A percentile compares a stretch with the other conserved stretches of the same genome.
These are phyloP conservation scores for Sanghuangporus sanghuang DNA, from an alignment of 1,284 basidiomycete species.

Conservation along the genomic window DNA sequence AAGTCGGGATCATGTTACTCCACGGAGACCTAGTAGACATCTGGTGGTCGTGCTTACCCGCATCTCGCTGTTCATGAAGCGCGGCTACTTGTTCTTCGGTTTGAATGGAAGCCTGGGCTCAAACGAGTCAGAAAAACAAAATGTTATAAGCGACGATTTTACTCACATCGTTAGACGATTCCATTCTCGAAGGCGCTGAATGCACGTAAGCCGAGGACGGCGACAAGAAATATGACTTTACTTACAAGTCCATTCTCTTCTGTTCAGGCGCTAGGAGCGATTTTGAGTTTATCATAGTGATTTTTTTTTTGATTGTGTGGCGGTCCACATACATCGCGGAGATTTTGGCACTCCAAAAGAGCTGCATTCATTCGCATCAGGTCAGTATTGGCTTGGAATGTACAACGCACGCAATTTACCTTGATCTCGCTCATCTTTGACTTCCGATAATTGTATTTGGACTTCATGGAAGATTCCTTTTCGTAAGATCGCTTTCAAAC, in stretches of 20 bases:
- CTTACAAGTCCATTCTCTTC: background rate
- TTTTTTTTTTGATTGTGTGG: too few species aligned
- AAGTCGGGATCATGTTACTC: too few species aligned
- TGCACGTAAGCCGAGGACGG: background rate
- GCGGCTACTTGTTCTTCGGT: background rate
- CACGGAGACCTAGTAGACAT: background rate
- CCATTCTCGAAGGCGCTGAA: background rate
- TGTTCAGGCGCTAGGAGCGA: background rate
- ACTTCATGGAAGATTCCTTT: background rate
- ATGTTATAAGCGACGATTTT: background rate
- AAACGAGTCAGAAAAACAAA: background rate
- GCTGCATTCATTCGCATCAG: background rate
- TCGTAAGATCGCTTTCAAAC: background rate
- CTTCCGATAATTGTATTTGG: background rate
- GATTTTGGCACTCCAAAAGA: conserved; percentile 2
- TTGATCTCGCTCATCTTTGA: background rate
- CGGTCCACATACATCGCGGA: background rate
- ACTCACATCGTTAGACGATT: background rate
- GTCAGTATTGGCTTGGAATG: background rate
- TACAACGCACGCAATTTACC: background rate
- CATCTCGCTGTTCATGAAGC: background rate
- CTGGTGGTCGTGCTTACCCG: background rate
- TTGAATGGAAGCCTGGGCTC: background rate
- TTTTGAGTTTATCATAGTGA: too few species aligned
- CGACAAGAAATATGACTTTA: background rate